Evolutionary conservation across 1,139 yeast genomes (phyloP).

Genomic region (Yamadazyma sp.): DNA sequence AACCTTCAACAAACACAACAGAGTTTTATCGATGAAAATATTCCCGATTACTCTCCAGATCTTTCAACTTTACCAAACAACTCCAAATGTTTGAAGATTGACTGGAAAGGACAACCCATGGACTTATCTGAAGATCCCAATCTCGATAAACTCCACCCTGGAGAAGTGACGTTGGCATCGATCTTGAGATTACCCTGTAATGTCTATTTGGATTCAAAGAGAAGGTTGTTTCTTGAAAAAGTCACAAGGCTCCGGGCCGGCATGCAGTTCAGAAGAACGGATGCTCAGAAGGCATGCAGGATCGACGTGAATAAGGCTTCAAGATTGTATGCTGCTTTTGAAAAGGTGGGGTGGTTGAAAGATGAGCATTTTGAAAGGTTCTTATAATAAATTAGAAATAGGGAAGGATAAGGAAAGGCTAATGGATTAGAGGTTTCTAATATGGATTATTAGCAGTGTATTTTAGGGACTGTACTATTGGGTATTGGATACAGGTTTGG

Average conservation of each 20-base stretch:
- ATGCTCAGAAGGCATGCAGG: conserved; percentile 95
- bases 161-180: conserved; percentile 85
- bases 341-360: conserved; percentile 92
- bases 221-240: conserved; percentile 86
- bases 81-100: conserved; percentile 73
- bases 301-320: conserved; percentile 97
- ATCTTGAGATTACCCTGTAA: conserved; percentile 85
- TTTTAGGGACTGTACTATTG: conserved; percentile 3
- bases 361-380: conserved; percentile 68
- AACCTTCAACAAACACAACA: conserved; percentile 34
- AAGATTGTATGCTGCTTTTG: conserved; percentile 87
- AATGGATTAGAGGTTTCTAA: neutral
- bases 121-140: conserved; percentile 79
- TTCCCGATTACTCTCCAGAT: conserved; percentile 76
- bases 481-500: conserved; percentile 11
- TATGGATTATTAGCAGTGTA: too few species aligned
- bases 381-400: conserved; percentile 19
- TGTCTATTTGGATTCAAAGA: conserved; percentile 86
- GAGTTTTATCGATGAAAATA: conserved; percentile 53
- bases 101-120: conserved; percentile 99
- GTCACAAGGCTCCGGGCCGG: conserved; percentile 73
- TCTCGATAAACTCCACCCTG: conserved; percentile 74
- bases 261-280: conserved; percentile 91
- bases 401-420: neutral
- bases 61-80: conserved; percentile 61